Conservation (phyloP, 2,329 filamentous ascomycete genomes). For the Fusarium sp. region DNA sequence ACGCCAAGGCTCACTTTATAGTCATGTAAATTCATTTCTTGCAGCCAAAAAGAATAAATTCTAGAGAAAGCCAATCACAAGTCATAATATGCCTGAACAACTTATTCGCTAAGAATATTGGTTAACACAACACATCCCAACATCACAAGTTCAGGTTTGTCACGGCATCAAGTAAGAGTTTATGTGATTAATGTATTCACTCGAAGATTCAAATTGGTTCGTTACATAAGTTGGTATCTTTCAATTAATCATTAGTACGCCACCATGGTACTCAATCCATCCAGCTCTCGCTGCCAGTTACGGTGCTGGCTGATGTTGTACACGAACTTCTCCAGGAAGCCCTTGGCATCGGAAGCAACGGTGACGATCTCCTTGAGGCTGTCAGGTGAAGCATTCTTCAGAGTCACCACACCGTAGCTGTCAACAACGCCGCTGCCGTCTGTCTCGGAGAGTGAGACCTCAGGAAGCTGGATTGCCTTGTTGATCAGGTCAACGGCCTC, state of each 20-base stretch:
- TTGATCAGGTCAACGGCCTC: conserved; percentile 75
- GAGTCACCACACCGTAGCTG: conserved; percentile 82
- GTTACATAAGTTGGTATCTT: conserved; percentile 21
- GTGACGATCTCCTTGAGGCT: conserved; percentile 70
- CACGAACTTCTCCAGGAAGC: conserved; percentile 78
- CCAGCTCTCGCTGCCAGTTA: conserved; percentile 79
- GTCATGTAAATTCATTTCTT: neutral
- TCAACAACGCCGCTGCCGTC: conserved; percentile 63
- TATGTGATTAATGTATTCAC: neutral
- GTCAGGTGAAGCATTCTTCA: conserved; percentile 63
- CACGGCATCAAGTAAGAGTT: neutral
- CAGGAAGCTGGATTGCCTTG: conserved; percentile 58
- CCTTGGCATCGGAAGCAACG: conserved; percentile 74
- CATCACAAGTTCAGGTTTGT: neutral
- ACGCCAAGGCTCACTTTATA: neutral
- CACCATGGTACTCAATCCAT: conserved; percentile 74
- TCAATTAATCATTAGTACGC: conserved; percentile 69
- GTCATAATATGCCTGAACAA: rapidly evolving
- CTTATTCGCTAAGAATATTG: neutral
- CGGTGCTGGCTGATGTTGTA: conserved; percentile 77
- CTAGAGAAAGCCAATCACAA: rapidly evolving
- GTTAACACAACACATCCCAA: rapidly evolving
- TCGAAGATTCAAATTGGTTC: neutral
- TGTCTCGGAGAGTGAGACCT: conserved; percentile 54
- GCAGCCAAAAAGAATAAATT: rapidly evolving